A percentile compares a stretch with the other conserved stretches of the same genome.
phyloP scores from a whole-genome alignment of 1,284 basidiomycete species.

The Cerrena zonata region DNA sequence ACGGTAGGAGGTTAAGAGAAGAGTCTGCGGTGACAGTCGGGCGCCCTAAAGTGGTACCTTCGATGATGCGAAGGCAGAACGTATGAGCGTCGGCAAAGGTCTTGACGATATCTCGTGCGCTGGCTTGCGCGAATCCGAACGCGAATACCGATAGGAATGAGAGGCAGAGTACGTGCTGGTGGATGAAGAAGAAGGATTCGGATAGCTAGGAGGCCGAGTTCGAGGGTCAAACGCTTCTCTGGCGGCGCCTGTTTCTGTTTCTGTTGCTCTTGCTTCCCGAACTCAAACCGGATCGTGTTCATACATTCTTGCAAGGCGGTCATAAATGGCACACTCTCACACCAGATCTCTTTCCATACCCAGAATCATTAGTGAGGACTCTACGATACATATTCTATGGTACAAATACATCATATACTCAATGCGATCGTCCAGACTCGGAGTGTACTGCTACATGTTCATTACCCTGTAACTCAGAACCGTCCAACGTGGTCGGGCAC shows the following conservation, averaged over 20 bases:
- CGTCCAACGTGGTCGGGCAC: conserved; percentile 34
- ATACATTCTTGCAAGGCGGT: too few species aligned
- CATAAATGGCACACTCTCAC: too few species aligned
- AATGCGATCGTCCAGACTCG: too few species aligned
- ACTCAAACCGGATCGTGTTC: too few species aligned
- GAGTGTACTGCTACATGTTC: neutral
- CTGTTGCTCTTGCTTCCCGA: neutral
- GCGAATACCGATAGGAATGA: too few species aligned
- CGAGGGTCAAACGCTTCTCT: neutral
- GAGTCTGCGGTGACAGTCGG: conserved; percentile 1
- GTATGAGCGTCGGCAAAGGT: too few species aligned
- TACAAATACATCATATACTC: conserved; percentile 4
- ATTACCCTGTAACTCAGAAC: too few species aligned
- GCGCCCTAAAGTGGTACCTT: neutral
- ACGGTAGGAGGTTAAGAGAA: conserved; percentile 8
- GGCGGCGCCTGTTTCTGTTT: neutral
- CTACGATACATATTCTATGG: conserved; percentile 1
- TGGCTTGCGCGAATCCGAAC: too few species aligned
- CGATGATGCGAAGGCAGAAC: neutral
- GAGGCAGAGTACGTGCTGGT: neutral
- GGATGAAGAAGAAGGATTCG: neutral
- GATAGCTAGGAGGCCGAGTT: neutral
- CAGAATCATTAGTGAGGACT: neutral
- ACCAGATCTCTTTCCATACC: neutral
- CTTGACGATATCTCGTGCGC: too few species aligned